Conservation (phyloP, 257 asterid species). For the Przewalskia tangutica region DNA sequence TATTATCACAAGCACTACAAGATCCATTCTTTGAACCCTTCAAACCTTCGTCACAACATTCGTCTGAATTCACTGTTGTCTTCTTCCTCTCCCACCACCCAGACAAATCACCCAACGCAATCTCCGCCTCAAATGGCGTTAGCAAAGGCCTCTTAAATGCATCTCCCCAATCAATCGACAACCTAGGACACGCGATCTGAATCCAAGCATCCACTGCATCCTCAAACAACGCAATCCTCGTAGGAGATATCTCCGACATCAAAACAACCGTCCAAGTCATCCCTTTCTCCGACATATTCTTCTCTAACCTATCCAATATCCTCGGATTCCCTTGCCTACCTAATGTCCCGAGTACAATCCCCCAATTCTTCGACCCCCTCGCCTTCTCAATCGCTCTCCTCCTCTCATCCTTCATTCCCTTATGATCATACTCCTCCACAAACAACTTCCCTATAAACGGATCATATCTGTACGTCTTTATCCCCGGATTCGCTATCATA, state of each 20-base stretch:
- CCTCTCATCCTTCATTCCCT: conserved; percentile 80
- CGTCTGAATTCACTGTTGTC: conserved; percentile 1
- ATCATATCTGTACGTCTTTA: conserved; percentile 67
- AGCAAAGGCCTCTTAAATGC: conserved; percentile 80
- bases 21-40: conserved; percentile 25
- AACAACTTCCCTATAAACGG: conserved; percentile 80
- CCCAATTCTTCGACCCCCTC: conserved; percentile 61
- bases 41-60: conserved; percentile 12
- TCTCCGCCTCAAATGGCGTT: conserved; percentile 90
- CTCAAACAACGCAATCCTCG: conserved; percentile 66
- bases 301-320: conserved; percentile 68
- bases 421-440: conserved; percentile 86
- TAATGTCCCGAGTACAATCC: conserved; percentile 75
- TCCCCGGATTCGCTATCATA: conserved; percentile 87
- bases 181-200: conserved; percentile 92
- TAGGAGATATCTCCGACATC: conserved; percentile 90
- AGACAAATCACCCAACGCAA: conserved; percentile 75
- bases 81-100: conserved; percentile 97
- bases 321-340: conserved; percentile 90
- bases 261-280: conserved; percentile 68
- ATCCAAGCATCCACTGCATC: conserved; percentile 92
- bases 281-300: conserved; percentile 69
- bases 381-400: conserved; percentile 77
- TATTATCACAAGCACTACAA: conserved; percentile 27
- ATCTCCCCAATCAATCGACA: conserved; percentile 97